A percentile compares a stretch with the other conserved stretches of the same genome.
phyloP scores from a whole-genome alignment of 345 rosid species.

The Populus davidiana region DNA sequence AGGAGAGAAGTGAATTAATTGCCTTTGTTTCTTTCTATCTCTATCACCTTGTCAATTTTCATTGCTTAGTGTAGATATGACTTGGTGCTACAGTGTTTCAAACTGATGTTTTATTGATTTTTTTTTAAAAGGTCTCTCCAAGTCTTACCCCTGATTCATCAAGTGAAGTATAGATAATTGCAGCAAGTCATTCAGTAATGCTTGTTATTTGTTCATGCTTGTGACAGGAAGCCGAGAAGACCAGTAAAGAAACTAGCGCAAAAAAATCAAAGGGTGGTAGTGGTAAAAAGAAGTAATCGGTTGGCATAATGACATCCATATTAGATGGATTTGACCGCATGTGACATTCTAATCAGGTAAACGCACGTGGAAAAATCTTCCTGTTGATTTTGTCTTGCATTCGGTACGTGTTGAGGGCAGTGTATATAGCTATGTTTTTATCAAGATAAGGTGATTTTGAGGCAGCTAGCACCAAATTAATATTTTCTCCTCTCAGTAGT shows the following conservation, averaged over 20 bases:
- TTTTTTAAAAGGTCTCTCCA: not conserved
- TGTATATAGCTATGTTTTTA: no score
- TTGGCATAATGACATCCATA: not conserved
- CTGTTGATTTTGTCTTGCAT: not conserved
- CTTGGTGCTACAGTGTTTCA: not conserved
- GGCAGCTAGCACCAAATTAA: no score
- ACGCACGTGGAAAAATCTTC: no score
- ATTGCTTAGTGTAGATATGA: no score
- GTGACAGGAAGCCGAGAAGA: constrained; percentile 47
- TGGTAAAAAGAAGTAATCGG: constrained; percentile 61
- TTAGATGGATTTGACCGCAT: not conserved
- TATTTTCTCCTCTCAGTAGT: no score
- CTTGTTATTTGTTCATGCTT: constrained; percentile 14
- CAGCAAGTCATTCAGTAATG: not conserved
- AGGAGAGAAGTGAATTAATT: not conserved
- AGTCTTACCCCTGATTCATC: not conserved
- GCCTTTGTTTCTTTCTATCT: no score
- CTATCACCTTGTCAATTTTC: no score
- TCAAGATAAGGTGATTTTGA: no score
- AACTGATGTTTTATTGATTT: not conserved
- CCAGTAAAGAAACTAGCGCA: constrained; percentile 43
- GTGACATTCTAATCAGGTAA: not conserved
- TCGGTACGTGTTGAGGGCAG: no score
- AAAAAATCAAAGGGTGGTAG: constrained; percentile 66
- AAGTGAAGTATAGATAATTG: not conserved